Conservation (phyloP, 208 protist genomes). For the Trichomonas vaginalis region DNA sequence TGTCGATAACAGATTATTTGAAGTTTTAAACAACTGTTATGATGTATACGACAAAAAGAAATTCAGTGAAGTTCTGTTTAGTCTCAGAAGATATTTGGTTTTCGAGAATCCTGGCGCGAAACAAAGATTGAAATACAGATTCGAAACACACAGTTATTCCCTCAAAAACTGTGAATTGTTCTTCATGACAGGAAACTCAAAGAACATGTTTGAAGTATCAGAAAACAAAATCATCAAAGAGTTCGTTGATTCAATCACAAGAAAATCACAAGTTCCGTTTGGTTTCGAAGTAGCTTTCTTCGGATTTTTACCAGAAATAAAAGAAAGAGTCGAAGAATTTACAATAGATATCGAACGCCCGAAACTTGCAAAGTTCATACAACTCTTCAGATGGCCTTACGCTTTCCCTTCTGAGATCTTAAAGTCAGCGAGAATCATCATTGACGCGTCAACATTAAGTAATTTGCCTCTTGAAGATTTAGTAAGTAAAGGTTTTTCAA, state of each 20-base stretch:
- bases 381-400: not conserved
- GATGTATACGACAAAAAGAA: not conserved
- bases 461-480: not conserved
- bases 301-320: not conserved
- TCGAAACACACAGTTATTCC: not conserved
- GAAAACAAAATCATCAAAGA: not conserved
- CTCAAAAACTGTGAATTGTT: not conserved
- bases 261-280: not conserved
- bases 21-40: not conserved
- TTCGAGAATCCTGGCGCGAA: not conserved
- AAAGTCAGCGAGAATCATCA: not conserved
- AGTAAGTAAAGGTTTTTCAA: not conserved
- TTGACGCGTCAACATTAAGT: not conserved
- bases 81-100: not conserved
- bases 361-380: not conserved
- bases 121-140: not conserved
- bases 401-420: not conserved
- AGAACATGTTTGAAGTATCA: not conserved
- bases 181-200: not conserved
- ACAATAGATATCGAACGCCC: not conserved
- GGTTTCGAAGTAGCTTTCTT: not conserved
- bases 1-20: not conserved
- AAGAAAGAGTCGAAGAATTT: not conserved
- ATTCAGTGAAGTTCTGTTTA: not conserved
- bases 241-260: not conserved